Conservation (phyloP, 1,139 yeast genomes). For the Hansenula sp. region DNA sequence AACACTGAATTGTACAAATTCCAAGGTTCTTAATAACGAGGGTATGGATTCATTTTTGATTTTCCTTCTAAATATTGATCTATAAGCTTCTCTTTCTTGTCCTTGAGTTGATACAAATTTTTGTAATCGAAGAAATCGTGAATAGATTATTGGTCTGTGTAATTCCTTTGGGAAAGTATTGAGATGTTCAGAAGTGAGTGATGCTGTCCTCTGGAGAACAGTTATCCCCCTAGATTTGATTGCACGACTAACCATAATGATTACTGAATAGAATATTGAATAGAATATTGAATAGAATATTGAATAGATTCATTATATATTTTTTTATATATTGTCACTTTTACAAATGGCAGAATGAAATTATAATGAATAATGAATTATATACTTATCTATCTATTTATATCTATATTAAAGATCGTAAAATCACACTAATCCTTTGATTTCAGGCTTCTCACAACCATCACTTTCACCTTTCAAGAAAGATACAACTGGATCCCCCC, state of each 20-base stretch:
- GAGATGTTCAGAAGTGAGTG: neutral
- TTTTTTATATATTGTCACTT: too few relatives aligned
- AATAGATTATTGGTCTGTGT: neutral
- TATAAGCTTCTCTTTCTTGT: neutral
- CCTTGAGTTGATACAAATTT: neutral
- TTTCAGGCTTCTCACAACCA: slow-evolving; percentile 21
- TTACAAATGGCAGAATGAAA: too few relatives aligned
- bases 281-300: too few relatives aligned
- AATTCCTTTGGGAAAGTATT: neutral
- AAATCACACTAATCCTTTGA: slow-evolving; percentile 8
- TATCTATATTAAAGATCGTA: neutral
- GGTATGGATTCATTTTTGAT: neutral
- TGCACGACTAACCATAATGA: neutral
- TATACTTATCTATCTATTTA: neutral
- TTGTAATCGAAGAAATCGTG: neutral
- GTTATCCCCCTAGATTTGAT: too few relatives aligned
- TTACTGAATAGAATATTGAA: too few relatives aligned
- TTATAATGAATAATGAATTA: too few relatives aligned
- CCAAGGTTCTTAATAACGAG: neutral
- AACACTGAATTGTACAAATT: neutral
- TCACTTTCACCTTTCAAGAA: slow-evolving; percentile 31
- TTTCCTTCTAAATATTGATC: neutral
- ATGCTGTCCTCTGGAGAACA: too few relatives aligned
- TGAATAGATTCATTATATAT: too few relatives aligned
- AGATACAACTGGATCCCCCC: slow-evolving; percentile 62